These are phyloP conservation scores for Solanum lignicaule DNA, from an alignment of 257 asterid genomes.

Conservation along the genomic window DNA sequence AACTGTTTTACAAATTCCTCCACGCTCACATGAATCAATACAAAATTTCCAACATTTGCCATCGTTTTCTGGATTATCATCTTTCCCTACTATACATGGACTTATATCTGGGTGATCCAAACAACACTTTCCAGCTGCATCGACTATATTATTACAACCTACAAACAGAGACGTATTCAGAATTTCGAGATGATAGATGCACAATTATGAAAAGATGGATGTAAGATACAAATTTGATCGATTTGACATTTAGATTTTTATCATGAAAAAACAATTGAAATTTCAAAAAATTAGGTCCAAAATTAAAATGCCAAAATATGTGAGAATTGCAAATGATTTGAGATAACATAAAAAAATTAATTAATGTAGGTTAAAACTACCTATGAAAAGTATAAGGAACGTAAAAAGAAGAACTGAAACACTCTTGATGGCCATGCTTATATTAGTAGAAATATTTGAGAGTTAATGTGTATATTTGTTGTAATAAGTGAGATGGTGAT, in stretches of 20 bases:
- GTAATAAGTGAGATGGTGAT: neutral
- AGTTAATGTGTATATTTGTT: neutral
- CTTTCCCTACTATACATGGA: neutral
- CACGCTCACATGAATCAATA: neutral
- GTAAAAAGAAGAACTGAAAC: neutral
- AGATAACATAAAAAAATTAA: neutral
- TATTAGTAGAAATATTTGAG: neutral
- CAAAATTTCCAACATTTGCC: slow-evolving; percentile 12
- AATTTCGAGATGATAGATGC: too few species aligned
- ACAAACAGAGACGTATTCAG: neutral
- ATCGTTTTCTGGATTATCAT: neutral
- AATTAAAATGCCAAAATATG: too few species aligned
- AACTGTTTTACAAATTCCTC: slow-evolving; percentile 6
- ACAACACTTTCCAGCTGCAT: neutral
- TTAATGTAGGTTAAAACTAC: neutral
- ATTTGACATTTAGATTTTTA: too few species aligned
- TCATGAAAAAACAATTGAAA: too few species aligned
- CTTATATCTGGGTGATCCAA: neutral
- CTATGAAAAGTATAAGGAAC: neutral
- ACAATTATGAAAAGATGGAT: too few species aligned
- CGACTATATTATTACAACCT: neutral
- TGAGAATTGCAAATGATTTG: neutral
- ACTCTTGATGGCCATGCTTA: neutral
- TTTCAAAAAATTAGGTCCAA: too few species aligned
- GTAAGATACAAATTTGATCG: too few species aligned